Evolutionary conservation across 2,329 filamentous ascomycete species (phyloP), one percentile per base, ranked within the genome.

Genomic region (Geoglossum cookeanum): DNA sequence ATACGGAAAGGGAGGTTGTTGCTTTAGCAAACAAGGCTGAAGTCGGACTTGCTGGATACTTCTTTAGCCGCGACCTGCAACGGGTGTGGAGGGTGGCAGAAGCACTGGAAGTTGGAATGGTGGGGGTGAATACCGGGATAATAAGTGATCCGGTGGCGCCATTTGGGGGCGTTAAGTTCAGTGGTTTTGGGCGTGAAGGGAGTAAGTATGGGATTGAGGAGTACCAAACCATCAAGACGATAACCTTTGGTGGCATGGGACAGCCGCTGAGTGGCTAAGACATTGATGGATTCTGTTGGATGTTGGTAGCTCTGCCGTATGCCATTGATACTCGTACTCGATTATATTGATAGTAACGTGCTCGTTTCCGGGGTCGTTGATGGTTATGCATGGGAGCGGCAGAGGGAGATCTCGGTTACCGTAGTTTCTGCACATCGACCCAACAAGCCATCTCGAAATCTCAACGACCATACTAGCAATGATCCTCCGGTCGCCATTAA

Each of bases 1-100:
- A 87, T 52, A 88, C 84, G 0, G 92, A 97, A 71, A 83, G 85
- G 56, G 90, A 97, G 65, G 92, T 95, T 4, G 81, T 97, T 33
- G 75, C 78, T 61, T 72, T 91, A 62, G 91, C 92, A 3, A 98
- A 98, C 70, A 70, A 74, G 47, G 76, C 87, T 1, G 83, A 91
- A 56, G 90, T 97, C 42, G 92, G 92, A 1, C 76, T 98, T 39
- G 92, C 91, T 0, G 91, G 87, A 0, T 97, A 97, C 73, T 95
- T 98, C 74, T 97, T 87, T 75, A 89, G 76, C 61, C 73, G 70
- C 51, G 78, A 82, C 62, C 65, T 83, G 4, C 74, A 76, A 62
- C 70, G 80, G 32, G 75, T 80, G 32, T 72, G 74, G 63, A 74
- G 83, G 53, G 77, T 87, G 0, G 79, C 81, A 0, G 83, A 86